Base-by-base conservation (phyloP, 768 basidiomycete genomes). In the Calocybe gangraenosa region DNA sequence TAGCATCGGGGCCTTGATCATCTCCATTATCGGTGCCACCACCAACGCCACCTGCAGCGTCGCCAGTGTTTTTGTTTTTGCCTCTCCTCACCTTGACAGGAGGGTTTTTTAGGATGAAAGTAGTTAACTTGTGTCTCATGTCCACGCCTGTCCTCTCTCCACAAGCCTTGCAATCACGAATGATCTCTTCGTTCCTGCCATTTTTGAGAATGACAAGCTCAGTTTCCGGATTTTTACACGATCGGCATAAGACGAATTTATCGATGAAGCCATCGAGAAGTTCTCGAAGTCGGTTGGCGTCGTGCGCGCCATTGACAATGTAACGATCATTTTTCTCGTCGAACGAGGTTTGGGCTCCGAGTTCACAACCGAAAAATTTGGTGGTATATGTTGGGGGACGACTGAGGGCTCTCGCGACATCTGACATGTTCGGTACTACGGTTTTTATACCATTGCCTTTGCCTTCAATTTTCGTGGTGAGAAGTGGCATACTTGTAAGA, bases 391-490 rank as follows among this genome's bases (percentile, higher is more conserved):
- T 80, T 20, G 96, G 88, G 48, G 95, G 95, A 47, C 96, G 87
- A 59, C 85, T 90, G 54, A 99, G 81, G 36, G 96, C 93, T 52
- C 92, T 86, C 38, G 95, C 92, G 54, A 99, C 87, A 66, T 98
- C 96, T 49, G 91, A 81, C 92, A 99, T 97, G 70, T 99, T 99
- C 15, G 94, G 94, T 43, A 97, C 71, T 61, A 99, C 94, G 37
- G 96, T 99, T 74, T 99, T 99, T 71, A 99, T 98, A 58, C 96
- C 96, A 65, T 99, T 99, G 49, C 96, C 96, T 67, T 93, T 94
- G 58, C 96, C 96, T 71, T 99, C 96, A 28, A 98, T 93, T 74
- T 98, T 98, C 52, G 88, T 95, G 52, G 81, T 77, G 51, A 99
- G 80, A 48, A 93, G 64, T 45, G 96, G 96, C 96, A 99, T 99